Conservation (phyloP, 2,329 filamentous ascomycete genomes). For the Lojkania enalia region DNA sequence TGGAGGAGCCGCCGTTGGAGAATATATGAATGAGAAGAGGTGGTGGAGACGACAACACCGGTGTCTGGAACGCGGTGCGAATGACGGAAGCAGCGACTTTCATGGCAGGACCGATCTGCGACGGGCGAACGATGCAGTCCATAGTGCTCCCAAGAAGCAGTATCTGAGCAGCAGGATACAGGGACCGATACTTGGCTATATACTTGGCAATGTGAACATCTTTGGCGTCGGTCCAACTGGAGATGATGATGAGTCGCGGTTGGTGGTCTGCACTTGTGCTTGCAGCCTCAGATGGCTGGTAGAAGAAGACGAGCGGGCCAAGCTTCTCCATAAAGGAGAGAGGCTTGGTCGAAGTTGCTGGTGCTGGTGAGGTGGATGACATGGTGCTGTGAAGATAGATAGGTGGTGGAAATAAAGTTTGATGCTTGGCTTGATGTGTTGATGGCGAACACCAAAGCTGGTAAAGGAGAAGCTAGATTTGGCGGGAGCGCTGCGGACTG, state of each 20-base stretch:
- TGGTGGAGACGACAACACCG: conserved; percentile 7
- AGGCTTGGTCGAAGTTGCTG: conserved; percentile 6
- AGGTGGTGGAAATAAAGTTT: conserved; percentile 4
- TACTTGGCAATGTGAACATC: conserved; percentile 15
- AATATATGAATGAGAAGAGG: conserved; percentile 14
- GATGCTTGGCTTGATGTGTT: conserved; percentile 4
- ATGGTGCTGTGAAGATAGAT: conserved; percentile 9
- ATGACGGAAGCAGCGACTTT: conserved; percentile 9
- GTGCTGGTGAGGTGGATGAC: conserved; percentile 8
- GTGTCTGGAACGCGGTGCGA: conserved; percentile 10
- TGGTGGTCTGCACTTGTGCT: conserved; percentile 10
- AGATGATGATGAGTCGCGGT: conserved; percentile 14
- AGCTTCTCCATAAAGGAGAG: conserved; percentile 16
- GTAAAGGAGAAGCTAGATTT: conserved; percentile 1
- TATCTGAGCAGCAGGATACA: conserved; percentile 13
- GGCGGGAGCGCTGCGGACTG: not conserved
- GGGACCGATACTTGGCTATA: conserved; percentile 11
- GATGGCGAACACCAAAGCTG: conserved; percentile 1
- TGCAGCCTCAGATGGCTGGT: conserved; percentile 8
- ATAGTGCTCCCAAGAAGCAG: conserved; percentile 13
- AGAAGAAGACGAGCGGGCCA: conserved; percentile 11
- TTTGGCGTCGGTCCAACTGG: conserved; percentile 14
- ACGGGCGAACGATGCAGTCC: conserved; percentile 13
- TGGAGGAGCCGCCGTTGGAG: conserved; percentile 14
- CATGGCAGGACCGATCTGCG: conserved; percentile 14